Evolutionary conservation across 331 rosid species (phyloP).

Genomic region (Pyracantha coccinea): DNA sequence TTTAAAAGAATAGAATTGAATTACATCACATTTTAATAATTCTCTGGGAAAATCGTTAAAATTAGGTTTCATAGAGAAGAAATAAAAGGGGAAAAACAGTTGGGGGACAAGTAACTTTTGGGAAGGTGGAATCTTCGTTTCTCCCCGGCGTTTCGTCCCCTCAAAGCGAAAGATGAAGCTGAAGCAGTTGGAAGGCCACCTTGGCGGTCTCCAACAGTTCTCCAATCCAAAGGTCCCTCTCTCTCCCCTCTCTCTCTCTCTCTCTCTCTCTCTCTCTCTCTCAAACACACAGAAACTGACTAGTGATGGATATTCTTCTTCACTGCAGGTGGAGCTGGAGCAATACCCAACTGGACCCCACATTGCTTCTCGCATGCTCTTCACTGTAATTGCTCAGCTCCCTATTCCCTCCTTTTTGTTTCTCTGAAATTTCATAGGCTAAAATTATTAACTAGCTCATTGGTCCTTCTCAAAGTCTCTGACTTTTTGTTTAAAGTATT

Average conservation of each 20-base stretch:
- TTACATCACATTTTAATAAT: neutral
- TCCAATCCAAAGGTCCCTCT: conserved; percentile 50
- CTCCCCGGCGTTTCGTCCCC: neutral
- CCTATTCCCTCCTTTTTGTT: neutral
- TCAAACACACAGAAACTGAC: neutral
- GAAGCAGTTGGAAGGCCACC: conserved; percentile 61
- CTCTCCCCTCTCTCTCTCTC: conserved; percentile 13
- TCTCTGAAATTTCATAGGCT: neutral
- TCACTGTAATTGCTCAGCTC: conserved; percentile 40
- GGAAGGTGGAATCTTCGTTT: conserved; percentile 8
- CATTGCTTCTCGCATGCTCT: conserved; percentile 85
- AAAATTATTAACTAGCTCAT: neutral
- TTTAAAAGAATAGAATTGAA: too few species aligned
- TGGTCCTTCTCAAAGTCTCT: neutral
- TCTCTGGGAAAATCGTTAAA: neutral
- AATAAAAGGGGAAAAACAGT: too few species aligned
- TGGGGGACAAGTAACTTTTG: neutral
- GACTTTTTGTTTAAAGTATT: neutral
- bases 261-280: conserved; percentile 11
- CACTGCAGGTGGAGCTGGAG: conserved; percentile 67
- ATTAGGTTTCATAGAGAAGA: neutral
- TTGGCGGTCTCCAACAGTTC: conserved; percentile 65
- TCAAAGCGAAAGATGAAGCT: conserved; percentile 41
- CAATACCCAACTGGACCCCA: conserved; percentile 97
- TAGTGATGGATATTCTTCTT: conserved; percentile 4